Conservation (phyloP, 1,284 basidiomycete genomes). For the Xerocomus amazonicus region DNA sequence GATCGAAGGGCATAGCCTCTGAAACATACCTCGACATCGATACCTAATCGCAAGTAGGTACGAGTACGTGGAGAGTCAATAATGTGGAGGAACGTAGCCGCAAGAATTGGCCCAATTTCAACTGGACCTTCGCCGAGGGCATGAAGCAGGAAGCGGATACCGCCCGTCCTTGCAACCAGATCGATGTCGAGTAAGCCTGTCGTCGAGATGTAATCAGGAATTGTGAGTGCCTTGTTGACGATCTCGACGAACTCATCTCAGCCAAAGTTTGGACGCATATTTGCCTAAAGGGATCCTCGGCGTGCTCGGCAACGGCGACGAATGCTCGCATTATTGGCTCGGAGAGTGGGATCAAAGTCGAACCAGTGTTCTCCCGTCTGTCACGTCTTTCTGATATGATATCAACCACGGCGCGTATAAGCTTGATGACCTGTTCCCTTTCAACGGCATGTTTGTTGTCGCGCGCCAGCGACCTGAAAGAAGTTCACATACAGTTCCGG, state of each 20-base stretch:
- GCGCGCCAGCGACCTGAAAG: constrained; percentile 70
- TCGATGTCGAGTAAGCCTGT: constrained; percentile 82
- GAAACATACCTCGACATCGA: constrained; percentile 80
- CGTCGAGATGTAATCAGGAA: constrained; percentile 13
- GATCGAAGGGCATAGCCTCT: constrained; percentile 10
- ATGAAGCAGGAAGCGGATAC: constrained; percentile 84
- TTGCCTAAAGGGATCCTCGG: constrained; percentile 84
- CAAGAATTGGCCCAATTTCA: constrained; percentile 84
- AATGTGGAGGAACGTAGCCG: constrained; percentile 79
- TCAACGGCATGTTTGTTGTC: constrained; percentile 84
- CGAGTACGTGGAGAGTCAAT: constrained; percentile 85
- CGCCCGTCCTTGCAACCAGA: constrained; percentile 78
- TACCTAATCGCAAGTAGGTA: constrained; percentile 74
- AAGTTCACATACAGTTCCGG: constrained; percentile 12
- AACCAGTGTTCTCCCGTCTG: constrained; percentile 41
- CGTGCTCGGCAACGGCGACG: constrained; percentile 89
- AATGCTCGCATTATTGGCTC: constrained; percentile 83
- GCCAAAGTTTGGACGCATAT: constrained; percentile 88
- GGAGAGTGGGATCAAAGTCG: constrained; percentile 56
- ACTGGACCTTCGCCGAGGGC: constrained; percentile 84
- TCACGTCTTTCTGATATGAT: constrained; percentile 57
- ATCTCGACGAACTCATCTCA: constrained; percentile 70
- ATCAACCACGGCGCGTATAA: constrained; percentile 82
- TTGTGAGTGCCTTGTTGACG: constrained; percentile 8
- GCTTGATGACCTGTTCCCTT: constrained; percentile 92